Evolutionary conservation across 2,329 filamentous ascomycete species (phyloP).

Genomic region (Talaromyces sp.): DNA sequence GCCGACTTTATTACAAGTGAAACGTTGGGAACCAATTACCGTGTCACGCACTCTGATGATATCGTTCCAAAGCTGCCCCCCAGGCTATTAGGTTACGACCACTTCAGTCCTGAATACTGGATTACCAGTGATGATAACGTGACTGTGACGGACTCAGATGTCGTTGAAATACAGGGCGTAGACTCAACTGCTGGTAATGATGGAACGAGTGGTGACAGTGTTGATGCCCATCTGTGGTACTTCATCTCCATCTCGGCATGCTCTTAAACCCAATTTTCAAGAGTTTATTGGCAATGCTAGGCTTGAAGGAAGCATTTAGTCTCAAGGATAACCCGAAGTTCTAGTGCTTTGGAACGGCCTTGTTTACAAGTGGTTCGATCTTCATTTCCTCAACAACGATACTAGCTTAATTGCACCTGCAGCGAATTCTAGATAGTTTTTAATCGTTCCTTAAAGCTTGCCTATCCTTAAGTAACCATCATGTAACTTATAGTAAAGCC

Average conservation of each 20-base stretch:
- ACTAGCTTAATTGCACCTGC: neutral
- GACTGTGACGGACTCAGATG: slow-evolving; percentile 31
- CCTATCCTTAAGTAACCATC: neutral
- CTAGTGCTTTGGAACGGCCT: neutral
- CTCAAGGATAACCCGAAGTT: neutral
- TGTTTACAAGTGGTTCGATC: neutral
- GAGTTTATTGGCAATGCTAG: neutral
- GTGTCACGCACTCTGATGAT: slow-evolving; percentile 40
- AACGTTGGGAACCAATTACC: slow-evolving; percentile 29
- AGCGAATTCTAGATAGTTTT: too few species aligned
- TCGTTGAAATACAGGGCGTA: slow-evolving; percentile 34
- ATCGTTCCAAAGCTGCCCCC: slow-evolving; percentile 40
- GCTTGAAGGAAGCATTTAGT: neutral
- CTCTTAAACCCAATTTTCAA: neutral
- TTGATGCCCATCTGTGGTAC: slow-evolving; percentile 37
- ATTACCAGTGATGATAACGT: slow-evolving; percentile 33
- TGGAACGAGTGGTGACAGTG: slow-evolving; percentile 24
- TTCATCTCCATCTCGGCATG: slow-evolving; percentile 16
- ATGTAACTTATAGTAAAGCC: neutral
- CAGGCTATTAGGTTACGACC: slow-evolving; percentile 30
- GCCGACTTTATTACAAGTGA: slow-evolving; percentile 40
- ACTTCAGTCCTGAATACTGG: slow-evolving; percentile 43
- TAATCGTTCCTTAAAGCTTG: neutral
- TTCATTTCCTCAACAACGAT: neutral
- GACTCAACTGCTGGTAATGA: slow-evolving; percentile 35